Evolutionary conservation across 2,329 filamentous ascomycete genomes (phyloP).

Genomic region (Phyllosticta citribraziliensis): DNA sequence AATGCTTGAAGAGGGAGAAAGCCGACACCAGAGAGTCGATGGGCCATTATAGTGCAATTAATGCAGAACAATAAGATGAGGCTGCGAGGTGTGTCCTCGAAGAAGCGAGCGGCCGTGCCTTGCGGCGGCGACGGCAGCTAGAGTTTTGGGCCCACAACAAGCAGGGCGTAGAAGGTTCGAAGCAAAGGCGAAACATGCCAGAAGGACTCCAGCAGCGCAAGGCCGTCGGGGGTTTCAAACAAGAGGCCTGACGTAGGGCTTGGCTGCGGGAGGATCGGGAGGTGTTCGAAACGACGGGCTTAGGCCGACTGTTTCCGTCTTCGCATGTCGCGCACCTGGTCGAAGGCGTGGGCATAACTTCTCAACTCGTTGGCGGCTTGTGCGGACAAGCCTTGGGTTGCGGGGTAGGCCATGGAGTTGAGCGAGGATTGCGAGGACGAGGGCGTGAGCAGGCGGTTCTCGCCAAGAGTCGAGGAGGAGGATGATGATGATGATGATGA

Average conservation of each 20-base stretch:
- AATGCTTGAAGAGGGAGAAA: not conserved
- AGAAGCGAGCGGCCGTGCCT: not conserved
- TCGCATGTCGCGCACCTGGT: slow-evolving; percentile 59
- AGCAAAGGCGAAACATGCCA: not conserved
- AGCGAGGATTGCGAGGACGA: slow-evolving; percentile 81
- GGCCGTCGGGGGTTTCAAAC: not conserved
- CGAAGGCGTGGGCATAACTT: slow-evolving; percentile 81
- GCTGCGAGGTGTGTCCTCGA: not conserved
- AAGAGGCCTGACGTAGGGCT: not conserved
- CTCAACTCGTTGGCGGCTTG: slow-evolving; percentile 70
- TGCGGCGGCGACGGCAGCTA: too few relatives aligned
- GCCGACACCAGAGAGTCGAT: not conserved
- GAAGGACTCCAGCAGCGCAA: not conserved
- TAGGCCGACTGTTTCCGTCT: slow-evolving; percentile 21
- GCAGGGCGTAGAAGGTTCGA: not conserved
- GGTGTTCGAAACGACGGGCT: not conserved
- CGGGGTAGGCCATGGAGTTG: slow-evolving; percentile 62
- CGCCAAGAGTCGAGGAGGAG: not conserved
- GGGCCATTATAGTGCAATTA: not conserved
- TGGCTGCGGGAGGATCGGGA: not conserved
- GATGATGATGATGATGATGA: slow-evolving; percentile 16
- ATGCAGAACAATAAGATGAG: not conserved
- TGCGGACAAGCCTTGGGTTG: slow-evolving; percentile 53
- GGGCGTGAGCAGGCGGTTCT: slow-evolving; percentile 35
- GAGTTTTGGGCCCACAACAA: too few relatives aligned